Conservation (phyloP, 139 green algal genomes). For the Tetradesmus obliquus region DNA sequence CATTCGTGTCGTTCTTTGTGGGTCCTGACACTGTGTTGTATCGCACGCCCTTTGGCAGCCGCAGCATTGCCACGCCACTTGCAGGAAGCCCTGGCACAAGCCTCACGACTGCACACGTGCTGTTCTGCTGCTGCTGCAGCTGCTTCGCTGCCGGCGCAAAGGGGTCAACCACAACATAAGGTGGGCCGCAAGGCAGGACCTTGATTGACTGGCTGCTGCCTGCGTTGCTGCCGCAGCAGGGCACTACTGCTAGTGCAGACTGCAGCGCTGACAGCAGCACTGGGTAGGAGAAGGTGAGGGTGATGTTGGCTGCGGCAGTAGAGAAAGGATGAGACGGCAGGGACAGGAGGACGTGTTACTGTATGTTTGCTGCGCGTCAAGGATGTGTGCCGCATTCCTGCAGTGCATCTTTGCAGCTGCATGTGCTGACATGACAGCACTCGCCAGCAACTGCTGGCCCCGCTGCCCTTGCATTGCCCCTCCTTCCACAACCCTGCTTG, state of each 20-base stretch:
- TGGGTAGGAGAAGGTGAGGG: slow-evolving; percentile 50
- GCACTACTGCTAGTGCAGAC: background rate
- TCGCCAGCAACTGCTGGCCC: too few relatives aligned
- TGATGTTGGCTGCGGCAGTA: slow-evolving; percentile 22
- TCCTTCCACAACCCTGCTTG: background rate
- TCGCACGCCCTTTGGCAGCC: slow-evolving; percentile 27
- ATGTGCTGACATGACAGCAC: background rate
- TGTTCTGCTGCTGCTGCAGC: background rate
- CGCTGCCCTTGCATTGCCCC: too few relatives aligned
- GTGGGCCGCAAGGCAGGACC: slow-evolving; percentile 37
- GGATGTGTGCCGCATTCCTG: background rate
- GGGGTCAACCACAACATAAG: slow-evolving; percentile 30
- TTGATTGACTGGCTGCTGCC: slow-evolving; percentile 5
- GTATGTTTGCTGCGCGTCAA: background rate
- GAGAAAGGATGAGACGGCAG: background rate
- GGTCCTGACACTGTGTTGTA: slow-evolving; percentile 49
- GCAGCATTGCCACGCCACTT: background rate
- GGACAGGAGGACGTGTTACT: background rate
- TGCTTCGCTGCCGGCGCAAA: slow-evolving; percentile 29
- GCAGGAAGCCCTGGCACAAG: slow-evolving; percentile 5
- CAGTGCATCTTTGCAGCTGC: background rate
- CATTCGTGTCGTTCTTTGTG: background rate
- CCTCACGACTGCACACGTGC: slow-evolving; percentile 40
- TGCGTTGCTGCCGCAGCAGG: slow-evolving; percentile 41
- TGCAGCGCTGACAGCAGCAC: slow-evolving; percentile 49